These are phyloP conservation scores for Gymnopilus junonius DNA, from an alignment of 768 basidiomycete species.

Conservation along the genomic window DNA sequence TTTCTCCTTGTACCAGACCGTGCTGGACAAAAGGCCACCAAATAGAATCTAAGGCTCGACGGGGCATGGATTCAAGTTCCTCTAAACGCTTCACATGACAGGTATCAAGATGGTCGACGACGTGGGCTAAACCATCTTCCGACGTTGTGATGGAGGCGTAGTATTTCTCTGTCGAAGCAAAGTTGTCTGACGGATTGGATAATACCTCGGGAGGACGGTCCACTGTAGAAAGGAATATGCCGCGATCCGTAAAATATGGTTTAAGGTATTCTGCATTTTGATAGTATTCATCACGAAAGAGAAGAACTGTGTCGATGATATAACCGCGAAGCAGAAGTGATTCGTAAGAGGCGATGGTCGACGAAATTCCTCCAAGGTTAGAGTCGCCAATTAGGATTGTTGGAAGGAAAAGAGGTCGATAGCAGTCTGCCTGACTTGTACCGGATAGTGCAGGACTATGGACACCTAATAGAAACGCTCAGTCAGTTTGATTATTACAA, in stretches of 20 bases:
- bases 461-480: conserved; percentile 59
- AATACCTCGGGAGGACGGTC: conserved; percentile 60
- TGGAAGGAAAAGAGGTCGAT: conserved; percentile 87
- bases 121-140: conserved; percentile 40
- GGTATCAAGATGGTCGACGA: conserved; percentile 62
- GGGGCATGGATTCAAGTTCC: conserved; percentile 79
- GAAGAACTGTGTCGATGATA: conserved; percentile 79
- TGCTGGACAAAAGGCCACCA: conserved; percentile 99
- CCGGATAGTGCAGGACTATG: conserved; percentile 89
- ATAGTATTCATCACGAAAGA: conserved; percentile 89
- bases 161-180: conserved; percentile 65
- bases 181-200: conserved; percentile 49
- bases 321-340: conserved; percentile 90
- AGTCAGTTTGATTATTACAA: conserved; percentile 3
- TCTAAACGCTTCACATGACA: conserved; percentile 69
- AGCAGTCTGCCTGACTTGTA: conserved; percentile 82
- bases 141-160: conserved; percentile 58
- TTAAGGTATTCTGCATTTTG: conserved; percentile 83
- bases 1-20: conserved; percentile 61
- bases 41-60: conserved; percentile 72
- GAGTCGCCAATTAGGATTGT: conserved; percentile 88
- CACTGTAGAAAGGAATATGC: conserved; percentile 56
- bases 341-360: conserved; percentile 91
- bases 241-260: conserved; percentile 79
- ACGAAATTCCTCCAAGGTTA: conserved; percentile 90